These are phyloP conservation scores for Prillingera fragicola DNA, from an alignment of 1,284 basidiomycete genomes.

Conservation along the genomic window DNA sequence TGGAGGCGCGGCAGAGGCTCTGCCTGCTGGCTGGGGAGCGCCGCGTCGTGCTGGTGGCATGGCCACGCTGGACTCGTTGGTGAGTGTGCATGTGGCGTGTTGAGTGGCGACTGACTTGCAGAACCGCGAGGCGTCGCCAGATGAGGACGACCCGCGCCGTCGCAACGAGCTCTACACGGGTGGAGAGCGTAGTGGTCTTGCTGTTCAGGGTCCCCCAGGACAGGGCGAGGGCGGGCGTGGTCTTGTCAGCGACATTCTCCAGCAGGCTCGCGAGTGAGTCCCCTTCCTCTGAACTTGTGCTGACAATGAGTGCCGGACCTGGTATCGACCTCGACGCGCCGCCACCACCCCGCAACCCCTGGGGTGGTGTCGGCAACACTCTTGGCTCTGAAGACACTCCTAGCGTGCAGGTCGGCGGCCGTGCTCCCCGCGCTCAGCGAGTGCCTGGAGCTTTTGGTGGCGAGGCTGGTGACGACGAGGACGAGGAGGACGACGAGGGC, in stretches of 20 bases:
- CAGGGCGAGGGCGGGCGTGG: constrained; percentile 25
- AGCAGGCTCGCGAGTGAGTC: constrained; percentile 72
- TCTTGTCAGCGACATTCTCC: constrained; percentile 73
- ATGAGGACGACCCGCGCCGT: background rate
- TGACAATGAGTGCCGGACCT: constrained; percentile 22
- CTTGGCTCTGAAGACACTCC: constrained; percentile 80
- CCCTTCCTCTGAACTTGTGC: constrained; percentile 12
- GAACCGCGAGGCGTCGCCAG: constrained; percentile 6
- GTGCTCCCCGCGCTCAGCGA: constrained; percentile 40
- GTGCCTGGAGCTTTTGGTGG: constrained; percentile 13
- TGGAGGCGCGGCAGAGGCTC: constrained; percentile 25
- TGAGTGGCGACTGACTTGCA: constrained; percentile 1
- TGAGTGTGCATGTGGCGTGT: constrained; percentile 7
- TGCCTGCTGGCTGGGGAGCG: constrained; percentile 42
- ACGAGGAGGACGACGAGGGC: constrained; percentile 41
- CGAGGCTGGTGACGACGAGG: constrained; percentile 4
- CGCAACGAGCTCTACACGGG: constrained; percentile 60
- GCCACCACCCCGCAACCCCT: constrained; percentile 5
- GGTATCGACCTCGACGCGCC: constrained; percentile 24
- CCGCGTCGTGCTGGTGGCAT: constrained; percentile 21
- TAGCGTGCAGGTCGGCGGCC: constrained; percentile 51
- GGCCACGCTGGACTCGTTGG: constrained; percentile 22
- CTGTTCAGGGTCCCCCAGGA: constrained; percentile 63
- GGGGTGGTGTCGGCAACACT: constrained; percentile 58
- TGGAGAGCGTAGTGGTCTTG: constrained; percentile 84